These are phyloP conservation scores for Xylaria sp. DNA, from an alignment of 2,329 filamentous ascomycete species.

Conservation along the genomic window DNA sequence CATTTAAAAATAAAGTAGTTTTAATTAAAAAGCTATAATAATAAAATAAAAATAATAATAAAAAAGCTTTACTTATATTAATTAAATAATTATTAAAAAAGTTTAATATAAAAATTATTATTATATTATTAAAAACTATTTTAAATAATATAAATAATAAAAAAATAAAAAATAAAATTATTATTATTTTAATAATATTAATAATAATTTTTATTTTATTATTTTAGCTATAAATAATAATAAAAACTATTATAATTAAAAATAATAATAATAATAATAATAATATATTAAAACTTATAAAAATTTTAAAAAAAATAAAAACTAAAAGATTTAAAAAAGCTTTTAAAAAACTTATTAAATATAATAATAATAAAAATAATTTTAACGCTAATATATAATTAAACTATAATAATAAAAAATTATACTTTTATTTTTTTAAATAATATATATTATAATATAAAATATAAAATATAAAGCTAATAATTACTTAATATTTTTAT, in stretches of 20 bases:
- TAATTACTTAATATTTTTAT: slow-evolving; percentile 22
- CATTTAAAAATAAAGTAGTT: too few relatives aligned
- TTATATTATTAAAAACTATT: background rate
- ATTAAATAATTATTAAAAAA: slow-evolving; percentile 13
- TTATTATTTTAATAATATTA: background rate
- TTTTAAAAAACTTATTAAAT: background rate
- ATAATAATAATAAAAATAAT: background rate
- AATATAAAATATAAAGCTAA: slow-evolving; percentile 12
- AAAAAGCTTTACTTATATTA: background rate
- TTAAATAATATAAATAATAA: background rate
- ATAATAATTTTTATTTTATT: background rate
- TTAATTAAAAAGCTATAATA: slow-evolving; percentile 4
- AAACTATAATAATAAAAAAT: background rate
- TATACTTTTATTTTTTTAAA: background rate
- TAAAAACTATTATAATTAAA: background rate
- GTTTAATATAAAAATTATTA: background rate
- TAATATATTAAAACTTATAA: slow-evolving; percentile 3
- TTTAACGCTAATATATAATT: background rate
- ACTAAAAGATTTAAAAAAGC: background rate
- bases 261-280: slow-evolving; percentile 10
- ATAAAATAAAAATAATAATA: slow-evolving; percentile 3
- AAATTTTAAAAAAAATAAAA: background rate
- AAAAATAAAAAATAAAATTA: slow-evolving; percentile 5
- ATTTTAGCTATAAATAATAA: background rate
- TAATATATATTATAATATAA: slow-evolving; percentile 6